A percentile compares a stretch with the other conserved stretches of the same genome.
phyloP scores from a whole-genome alignment of 345 rosid species.

The Lepidium aucheri region DNA sequence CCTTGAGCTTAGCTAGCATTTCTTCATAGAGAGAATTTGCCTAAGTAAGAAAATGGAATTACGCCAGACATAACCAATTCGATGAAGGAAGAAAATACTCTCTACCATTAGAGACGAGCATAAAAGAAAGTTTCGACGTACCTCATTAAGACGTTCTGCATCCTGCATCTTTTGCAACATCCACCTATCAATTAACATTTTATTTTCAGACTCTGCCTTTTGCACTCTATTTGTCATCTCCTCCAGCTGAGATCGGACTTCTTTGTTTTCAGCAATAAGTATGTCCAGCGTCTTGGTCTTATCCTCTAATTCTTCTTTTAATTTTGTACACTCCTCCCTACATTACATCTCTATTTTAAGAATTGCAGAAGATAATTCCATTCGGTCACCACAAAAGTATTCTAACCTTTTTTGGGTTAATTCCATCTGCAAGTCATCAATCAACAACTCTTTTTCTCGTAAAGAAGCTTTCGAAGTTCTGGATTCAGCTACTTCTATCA shows the following conservation, averaged over 20 bases:
- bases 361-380: neutral
- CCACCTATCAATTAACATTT: constrained; percentile 88
- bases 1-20: constrained; percentile 75
- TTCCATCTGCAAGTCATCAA: constrained; percentile 44
- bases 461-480: constrained; percentile 61
- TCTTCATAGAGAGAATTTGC: constrained; percentile 90
- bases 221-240: constrained; percentile 56
- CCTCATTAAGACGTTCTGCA: constrained; percentile 98
- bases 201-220: constrained; percentile 82
- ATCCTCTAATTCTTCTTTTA: constrained; percentile 55
- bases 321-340: constrained; percentile 58
- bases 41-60: constrained; percentile 23
- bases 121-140: constrained; percentile 5
- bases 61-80: neutral
- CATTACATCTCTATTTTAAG: neutral
- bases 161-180: constrained; percentile 98
- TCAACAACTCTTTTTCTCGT: constrained; percentile 58
- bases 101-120: neutral
- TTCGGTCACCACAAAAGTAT: neutral
- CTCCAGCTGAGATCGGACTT: constrained; percentile 51
- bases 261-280: constrained; percentile 52
- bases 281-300: constrained; percentile 59
- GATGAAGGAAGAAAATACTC: neutral
- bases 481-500: constrained; percentile 74
- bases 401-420: constrained; percentile 47